Conservation (phyloP, 805 yeast species). For the Wickerhamomyces queroliae region DNA sequence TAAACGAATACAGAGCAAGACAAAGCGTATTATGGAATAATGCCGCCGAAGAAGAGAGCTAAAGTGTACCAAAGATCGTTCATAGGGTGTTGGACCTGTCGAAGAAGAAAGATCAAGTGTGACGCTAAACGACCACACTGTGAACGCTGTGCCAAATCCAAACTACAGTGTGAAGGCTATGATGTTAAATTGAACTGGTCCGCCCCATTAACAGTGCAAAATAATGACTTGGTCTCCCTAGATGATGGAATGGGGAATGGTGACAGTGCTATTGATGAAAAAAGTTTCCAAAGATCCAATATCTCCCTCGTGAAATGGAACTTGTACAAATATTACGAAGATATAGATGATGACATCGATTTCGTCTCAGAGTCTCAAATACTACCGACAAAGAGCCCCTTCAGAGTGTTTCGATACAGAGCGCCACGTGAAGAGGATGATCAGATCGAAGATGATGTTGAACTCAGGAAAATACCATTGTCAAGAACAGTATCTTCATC, state of each 20-base stretch:
- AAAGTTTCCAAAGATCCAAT: constrained; percentile 58
- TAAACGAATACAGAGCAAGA: too few species aligned
- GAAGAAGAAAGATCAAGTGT: constrained; percentile 78
- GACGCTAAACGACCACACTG: constrained; percentile 70
- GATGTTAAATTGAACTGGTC: constrained; percentile 76
- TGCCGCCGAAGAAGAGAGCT: constrained; percentile 8
- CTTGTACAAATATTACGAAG: constrained; percentile 48
- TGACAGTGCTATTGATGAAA: constrained; percentile 31
- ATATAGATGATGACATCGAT: constrained; percentile 64
- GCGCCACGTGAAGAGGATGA: background rate
- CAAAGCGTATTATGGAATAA: too few species aligned
- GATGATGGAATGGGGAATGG: constrained; percentile 8
- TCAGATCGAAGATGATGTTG: background rate
- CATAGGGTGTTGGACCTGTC: constrained; percentile 86
- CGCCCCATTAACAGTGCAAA: constrained; percentile 39
- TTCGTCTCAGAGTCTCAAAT: constrained; percentile 33
- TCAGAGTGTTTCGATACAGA: constrained; percentile 1
- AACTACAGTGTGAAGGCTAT: constrained; percentile 73
- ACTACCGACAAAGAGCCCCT: background rate
- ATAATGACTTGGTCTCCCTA: constrained; percentile 29
- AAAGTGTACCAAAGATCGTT: constrained; percentile 38
- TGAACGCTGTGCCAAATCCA: constrained; percentile 57
- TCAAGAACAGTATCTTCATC: background rate
- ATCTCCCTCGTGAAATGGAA: constrained; percentile 42
- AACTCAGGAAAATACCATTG: background rate